Evolutionary conservation across 2,329 filamentous ascomycete species (phyloP).

Genomic region (Talaromyces sp.): DNA sequence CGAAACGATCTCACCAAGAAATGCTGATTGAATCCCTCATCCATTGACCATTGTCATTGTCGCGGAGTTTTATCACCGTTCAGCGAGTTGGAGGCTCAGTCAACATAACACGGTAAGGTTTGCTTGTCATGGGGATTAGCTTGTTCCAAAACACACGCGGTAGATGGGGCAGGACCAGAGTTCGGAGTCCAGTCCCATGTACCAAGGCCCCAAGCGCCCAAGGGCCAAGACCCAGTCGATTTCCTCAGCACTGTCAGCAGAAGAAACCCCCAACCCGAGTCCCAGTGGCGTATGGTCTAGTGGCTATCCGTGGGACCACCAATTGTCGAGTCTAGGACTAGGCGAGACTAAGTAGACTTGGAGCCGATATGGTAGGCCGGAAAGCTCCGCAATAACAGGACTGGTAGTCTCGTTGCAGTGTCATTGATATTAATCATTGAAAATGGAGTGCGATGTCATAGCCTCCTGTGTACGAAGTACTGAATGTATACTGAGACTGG

Average conservation of each 20-base stretch:
- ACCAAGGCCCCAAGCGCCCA: background rate
- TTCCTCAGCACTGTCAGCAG: conserved; percentile 2
- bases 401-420: no score
- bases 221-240: background rate
- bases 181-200: background rate
- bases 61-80: background rate
- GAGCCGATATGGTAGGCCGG: background rate
- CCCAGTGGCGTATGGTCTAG: conserved; percentile 2
- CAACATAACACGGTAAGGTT: background rate
- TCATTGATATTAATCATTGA: no score
- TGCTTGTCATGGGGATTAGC: background rate
- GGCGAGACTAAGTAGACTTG: background rate
- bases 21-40: background rate
- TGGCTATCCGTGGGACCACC: conserved; percentile 1
- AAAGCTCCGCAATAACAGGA: background rate
- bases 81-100: background rate
- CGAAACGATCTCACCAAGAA: background rate
- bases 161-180: conserved; percentile 1
- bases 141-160: background rate
- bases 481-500: no score
- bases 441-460: no score
- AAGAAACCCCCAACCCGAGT: conserved; percentile 5
- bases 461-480: no score
- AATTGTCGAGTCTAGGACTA: background rate
- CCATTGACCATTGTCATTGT: conserved; percentile 1